Percentiles rank a stretch among this genome's conserved stretches.
phyloP scores from a whole-genome alignment of 2,329 filamentous ascomycete genomes.

The Penicillium sp. region DNA sequence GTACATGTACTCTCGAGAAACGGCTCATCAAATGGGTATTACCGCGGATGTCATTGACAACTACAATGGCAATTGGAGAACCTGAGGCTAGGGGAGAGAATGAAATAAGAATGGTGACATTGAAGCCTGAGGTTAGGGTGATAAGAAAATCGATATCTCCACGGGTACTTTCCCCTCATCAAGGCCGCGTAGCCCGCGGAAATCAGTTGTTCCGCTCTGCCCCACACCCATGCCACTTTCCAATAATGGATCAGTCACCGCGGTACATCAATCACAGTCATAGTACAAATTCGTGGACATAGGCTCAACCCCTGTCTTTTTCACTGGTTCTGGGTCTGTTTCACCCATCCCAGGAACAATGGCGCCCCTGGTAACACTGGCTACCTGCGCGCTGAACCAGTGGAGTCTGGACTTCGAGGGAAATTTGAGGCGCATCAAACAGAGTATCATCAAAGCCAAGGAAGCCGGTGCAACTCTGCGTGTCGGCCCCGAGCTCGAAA shows the following conservation, averaged over 20 bases:
- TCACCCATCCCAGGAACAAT: not conserved
- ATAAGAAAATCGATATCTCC: too few relatives aligned
- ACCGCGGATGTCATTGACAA: too few relatives aligned
- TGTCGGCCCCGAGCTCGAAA: constrained; percentile 57
- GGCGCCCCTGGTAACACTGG: constrained; percentile 3
- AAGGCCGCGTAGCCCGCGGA: not conserved
- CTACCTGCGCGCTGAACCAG: constrained; percentile 7
- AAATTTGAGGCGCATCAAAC: constrained; percentile 53
- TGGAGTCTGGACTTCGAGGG: constrained; percentile 7
- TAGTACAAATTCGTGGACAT: not conserved
- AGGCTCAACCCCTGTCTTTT: not conserved
- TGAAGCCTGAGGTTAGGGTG: not conserved
- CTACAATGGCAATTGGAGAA: too few relatives aligned
- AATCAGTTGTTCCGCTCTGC: not conserved
- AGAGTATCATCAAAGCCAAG: constrained; percentile 63
- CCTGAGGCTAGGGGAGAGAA: too few relatives aligned
- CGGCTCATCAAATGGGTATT: too few relatives aligned
- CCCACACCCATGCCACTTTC: constrained; percentile 3
- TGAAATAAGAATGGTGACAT: not conserved
- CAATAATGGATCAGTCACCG: not conserved
- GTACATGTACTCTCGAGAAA: too few relatives aligned
- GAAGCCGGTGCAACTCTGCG: constrained; percentile 61
- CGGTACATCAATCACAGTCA: not conserved
- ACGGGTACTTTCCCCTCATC: not conserved
- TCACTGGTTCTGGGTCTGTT: not conserved